Percentiles rank a stretch among this genome's conserved stretches.
Evolutionary conservation across 2,329 filamentous ascomycete genomes (phyloP).

Genomic region (Fusarium tuaranense): DNA sequence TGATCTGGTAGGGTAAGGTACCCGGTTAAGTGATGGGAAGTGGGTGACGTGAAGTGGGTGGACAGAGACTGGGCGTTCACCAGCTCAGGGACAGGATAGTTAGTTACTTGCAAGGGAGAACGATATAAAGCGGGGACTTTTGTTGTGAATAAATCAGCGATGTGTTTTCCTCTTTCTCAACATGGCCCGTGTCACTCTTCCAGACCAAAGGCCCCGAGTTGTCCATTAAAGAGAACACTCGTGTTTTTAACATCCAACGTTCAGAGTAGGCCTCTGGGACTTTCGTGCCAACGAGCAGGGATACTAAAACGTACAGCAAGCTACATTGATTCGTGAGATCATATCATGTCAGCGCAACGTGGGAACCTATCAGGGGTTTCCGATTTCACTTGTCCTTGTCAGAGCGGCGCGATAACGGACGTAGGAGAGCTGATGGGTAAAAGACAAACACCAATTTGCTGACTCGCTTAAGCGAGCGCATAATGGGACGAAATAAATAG

Average conservation of each 20-base stretch:
- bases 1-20: neutral
- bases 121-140: neutral
- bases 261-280: neutral
- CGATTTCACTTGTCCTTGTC: neutral
- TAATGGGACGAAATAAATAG: neutral
- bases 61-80: neutral
- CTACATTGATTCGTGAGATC: neutral
- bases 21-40: neutral
- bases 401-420: neutral
- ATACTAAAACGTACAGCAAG: neutral
- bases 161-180: neutral
- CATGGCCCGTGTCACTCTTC: neutral
- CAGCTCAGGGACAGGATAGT: neutral
- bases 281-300: neutral
- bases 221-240: neutral
- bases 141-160: neutral
- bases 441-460: neutral
- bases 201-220: too few relatives aligned
- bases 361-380: neutral
- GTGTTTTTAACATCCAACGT: neutral
- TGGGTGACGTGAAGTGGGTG: neutral
- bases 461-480: neutral
- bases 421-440: neutral
- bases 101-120: neutral
- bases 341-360: neutral